A percentile compares a stretch with the other conserved stretches of the same genome.
Evolutionary conservation across 2,329 filamentous ascomycete species (phyloP).

Genomic region (Calonectria pauciramosa): DNA sequence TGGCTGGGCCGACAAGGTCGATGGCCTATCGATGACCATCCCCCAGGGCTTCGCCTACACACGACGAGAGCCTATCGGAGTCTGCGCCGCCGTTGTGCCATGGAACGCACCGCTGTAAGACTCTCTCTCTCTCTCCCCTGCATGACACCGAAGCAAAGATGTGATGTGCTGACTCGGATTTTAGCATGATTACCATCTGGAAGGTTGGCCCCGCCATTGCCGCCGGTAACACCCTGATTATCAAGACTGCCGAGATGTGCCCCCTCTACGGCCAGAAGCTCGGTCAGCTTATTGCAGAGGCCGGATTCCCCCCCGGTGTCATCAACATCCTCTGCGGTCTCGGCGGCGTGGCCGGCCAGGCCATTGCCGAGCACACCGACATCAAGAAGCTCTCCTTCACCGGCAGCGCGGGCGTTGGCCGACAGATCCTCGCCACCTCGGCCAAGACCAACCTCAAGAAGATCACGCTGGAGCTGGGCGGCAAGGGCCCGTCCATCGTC

Average conservation of each 20-base stretch:
- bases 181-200: slow-evolving; percentile 35
- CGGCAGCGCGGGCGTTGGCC: slow-evolving; percentile 76
- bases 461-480: slow-evolving; percentile 71
- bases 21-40: slow-evolving; percentile 22
- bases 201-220: slow-evolving; percentile 78
- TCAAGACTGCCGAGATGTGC: slow-evolving; percentile 75
- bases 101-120: slow-evolving; percentile 76
- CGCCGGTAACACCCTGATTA: slow-evolving; percentile 71
- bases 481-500: slow-evolving; percentile 71
- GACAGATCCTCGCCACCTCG: slow-evolving; percentile 77
- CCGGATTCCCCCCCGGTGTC: slow-evolving; percentile 81
- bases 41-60: slow-evolving; percentile 28
- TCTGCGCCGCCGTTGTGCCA: slow-evolving; percentile 78
- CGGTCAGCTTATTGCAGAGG: slow-evolving; percentile 74
- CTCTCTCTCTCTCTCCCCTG: background rate
- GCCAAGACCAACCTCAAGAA: slow-evolving; percentile 69
- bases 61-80: slow-evolving; percentile 76
- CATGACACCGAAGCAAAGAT: background rate
- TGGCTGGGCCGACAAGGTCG: slow-evolving; percentile 28
- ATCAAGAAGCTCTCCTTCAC: slow-evolving; percentile 84
- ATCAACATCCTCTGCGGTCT: slow-evolving; percentile 80
- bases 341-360: slow-evolving; percentile 75
- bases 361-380: slow-evolving; percentile 73
- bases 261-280: slow-evolving; percentile 73
- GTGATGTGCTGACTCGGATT: background rate